Evolutionary conservation across 116 monocot genomes (phyloP), one percentile per base, ranked within the genome.

Genomic region (Dioscorea cayenensis): DNA sequence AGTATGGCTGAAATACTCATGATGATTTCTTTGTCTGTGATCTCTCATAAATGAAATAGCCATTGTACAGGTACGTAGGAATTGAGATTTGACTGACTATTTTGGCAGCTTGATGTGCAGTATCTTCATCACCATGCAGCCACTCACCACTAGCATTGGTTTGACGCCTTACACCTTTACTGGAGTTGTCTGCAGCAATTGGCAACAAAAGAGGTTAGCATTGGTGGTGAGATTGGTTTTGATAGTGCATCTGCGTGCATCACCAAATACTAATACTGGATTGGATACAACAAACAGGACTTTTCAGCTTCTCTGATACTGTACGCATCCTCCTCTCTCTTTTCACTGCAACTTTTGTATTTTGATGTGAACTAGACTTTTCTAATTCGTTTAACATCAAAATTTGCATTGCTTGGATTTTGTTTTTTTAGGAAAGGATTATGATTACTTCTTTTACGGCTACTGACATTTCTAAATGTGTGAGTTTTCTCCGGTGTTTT

Each of bases 171-270:
- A 76, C 72, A 29, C 90, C 90, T 65, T 61, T 84, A 61, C 51
- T 90, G 62, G 87, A 90, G 79, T 55, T 86, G 29, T 81, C 90
- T 52, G 84, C 77, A 63, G 70, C 87, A 36, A 28, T 82, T 43
- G 90, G 87, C 52, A 80, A 32, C 51, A 84, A 71, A n/a, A 64
- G 79, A 87, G 29, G 64, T 90, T 73, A 77, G 65, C 66, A 1
- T 84, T 51, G 90, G 90, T 71, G 84, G 61, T 28, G 90, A 90
- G 70, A 64, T 90, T 70, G 90, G 80, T 20, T 90, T 90, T 74
- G 82, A 90, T 70, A 87, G 84, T 52, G 79, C 84, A 73, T 82
- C 84, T 36, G 87, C 90, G 65, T 75, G 77, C 61, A 77, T 90
- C 62, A 87, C 87, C 37, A 90, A 90, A 73, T 90, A 82, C 74